Evolutionary conservation across 176 grass and related monocot species (phyloP), one percentile per base, ranked within the genome.

Genomic region (Oryza glumipatula): DNA sequence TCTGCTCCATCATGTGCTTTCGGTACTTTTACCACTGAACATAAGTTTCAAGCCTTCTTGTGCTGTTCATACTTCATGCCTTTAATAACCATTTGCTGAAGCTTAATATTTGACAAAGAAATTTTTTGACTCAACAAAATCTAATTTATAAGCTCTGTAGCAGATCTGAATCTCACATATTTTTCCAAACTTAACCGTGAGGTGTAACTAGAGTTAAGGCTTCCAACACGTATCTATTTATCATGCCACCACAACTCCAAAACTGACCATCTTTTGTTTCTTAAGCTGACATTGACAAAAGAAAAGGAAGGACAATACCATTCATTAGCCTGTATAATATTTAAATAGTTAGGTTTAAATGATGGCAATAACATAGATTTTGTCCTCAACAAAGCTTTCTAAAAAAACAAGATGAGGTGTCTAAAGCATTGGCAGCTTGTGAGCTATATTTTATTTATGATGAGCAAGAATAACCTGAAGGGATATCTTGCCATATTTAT

Each of bases 161-260:
- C 33, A 67, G 15, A 11, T 41, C 36, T 58, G 36, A 38, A 33
- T 73, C 43, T 21, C 84, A 22, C 66, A 67, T 74, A n/a, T 80
- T 80, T 32, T 52, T 39, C 23, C n/a, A 41, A n/a, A 11, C 21
- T 4, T 16, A 73, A 72, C 68, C 36, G 19, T 49, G 19, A 64
- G 65, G 36, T 76, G 48, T 78, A 24, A 52, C 24, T 26, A 65
- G 63, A 9, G 1, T 21, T 26, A 65, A 30, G 54, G 3, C 15
- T 33, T 54, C 60, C 38, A 60, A 43, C 22, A 56, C 74, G 11
- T 54, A 30, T 41, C 8, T 2, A 41, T 54, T 28, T 11, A 33
- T 68, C 19, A 4, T 68, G 5, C 11, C 23, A 17, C 26, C 58
- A 11, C 9, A 3, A 2, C 23, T 68, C 64, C 52, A 33, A 87